phyloP scores from a whole-genome alignment of 116 monocot genomes.

The Posidonia oceanica region DNA sequence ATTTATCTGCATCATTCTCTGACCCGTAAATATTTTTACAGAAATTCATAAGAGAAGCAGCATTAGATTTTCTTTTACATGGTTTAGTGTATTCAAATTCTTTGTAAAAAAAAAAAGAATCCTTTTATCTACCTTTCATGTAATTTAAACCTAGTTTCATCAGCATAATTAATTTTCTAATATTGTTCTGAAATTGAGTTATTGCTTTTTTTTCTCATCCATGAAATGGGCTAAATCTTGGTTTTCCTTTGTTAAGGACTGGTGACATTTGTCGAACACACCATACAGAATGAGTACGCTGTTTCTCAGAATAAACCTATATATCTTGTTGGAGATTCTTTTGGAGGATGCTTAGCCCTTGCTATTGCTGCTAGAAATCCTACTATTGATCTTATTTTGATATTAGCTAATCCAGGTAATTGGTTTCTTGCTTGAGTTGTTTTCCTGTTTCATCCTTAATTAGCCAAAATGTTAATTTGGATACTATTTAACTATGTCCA shows the following conservation, averaged over 20 bases:
- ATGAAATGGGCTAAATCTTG: too few relatives aligned
- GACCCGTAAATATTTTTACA: too few relatives aligned
- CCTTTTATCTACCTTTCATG: too few relatives aligned
- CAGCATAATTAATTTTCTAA: too few relatives aligned
- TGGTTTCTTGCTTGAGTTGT: slow-evolving; percentile 1
- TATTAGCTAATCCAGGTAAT: slow-evolving; percentile 90
- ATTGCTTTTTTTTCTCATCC: too few relatives aligned
- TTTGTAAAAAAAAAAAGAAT: too few relatives aligned
- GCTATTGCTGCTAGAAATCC: slow-evolving; percentile 88
- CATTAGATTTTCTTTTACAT: too few relatives aligned
- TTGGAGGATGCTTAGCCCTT: slow-evolving; percentile 91
- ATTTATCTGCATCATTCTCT: too few relatives aligned
- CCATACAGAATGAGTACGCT: slow-evolving; percentile 52
- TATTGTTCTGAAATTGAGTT: too few relatives aligned
- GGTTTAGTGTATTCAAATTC: too few relatives aligned
- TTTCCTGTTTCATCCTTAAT: neutral
- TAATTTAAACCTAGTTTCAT: too few relatives aligned
- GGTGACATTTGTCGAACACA: slow-evolving; percentile 55
- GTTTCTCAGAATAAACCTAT: slow-evolving; percentile 58
- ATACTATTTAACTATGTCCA: neutral
- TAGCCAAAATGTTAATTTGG: neutral
- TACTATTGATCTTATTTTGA: slow-evolving; percentile 58
- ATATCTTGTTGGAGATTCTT: slow-evolving; percentile 91
- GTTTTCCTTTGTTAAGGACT: slow-evolving; percentile 29
- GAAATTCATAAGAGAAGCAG: too few relatives aligned